These are phyloP conservation scores for Trametes gibbosa DNA, from an alignment of 768 basidiomycete genomes.

Conservation along the genomic window DNA sequence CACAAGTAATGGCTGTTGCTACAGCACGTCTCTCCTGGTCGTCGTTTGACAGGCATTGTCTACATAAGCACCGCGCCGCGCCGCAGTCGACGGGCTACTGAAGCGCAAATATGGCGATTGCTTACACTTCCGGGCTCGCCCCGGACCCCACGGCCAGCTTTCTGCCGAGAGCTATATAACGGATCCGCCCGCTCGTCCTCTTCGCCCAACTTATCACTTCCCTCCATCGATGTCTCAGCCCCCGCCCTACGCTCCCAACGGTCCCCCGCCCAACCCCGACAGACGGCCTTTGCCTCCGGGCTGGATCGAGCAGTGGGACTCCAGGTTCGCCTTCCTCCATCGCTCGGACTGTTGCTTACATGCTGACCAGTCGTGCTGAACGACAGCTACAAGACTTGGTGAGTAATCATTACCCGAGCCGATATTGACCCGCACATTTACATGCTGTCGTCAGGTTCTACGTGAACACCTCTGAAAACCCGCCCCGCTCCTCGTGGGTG, in stretches of 20 bases:
- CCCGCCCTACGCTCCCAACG: conserved; percentile 34
- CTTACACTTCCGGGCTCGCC: conserved; percentile 4
- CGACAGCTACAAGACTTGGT: conserved; percentile 66
- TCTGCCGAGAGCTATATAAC: conserved; percentile 16
- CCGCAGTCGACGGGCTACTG: neutral
- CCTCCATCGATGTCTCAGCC: conserved; percentile 41
- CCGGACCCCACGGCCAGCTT: conserved; percentile 14
- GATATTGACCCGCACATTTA: neutral
- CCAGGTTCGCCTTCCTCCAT: conserved; percentile 49
- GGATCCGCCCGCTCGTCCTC: conserved; percentile 2
- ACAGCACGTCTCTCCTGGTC: neutral
- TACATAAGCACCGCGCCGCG: conserved; percentile 7
- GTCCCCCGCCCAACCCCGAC: conserved; percentile 37
- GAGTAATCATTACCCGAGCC: conserved; percentile 18
- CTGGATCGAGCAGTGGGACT: conserved; percentile 67
- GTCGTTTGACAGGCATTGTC: neutral
- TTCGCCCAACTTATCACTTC: conserved; percentile 7
- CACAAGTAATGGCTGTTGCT: neutral
- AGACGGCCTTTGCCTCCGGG: conserved; percentile 59
- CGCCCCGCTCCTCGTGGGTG: conserved; percentile 65
- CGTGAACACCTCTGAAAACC: conserved; percentile 60
- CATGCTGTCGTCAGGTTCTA: conserved; percentile 57
- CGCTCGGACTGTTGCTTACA: conserved; percentile 16
- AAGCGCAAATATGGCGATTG: conserved; percentile 2
- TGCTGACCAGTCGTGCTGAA: conserved; percentile 7